These are phyloP conservation scores for Alternaria ethzedia DNA, from an alignment of 2,329 filamentous ascomycete species.

Conservation along the genomic window DNA sequence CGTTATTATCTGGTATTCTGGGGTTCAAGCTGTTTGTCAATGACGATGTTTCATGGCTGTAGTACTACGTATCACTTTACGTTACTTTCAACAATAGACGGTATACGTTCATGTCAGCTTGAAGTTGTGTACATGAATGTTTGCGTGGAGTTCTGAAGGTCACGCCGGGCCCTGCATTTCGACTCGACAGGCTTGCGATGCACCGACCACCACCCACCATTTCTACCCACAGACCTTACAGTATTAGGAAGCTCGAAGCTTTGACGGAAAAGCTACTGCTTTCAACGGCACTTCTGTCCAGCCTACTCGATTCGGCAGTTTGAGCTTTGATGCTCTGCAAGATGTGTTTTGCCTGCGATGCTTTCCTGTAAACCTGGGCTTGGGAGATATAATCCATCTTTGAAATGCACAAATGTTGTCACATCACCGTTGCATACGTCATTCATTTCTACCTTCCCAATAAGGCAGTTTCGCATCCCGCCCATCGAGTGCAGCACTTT, in stretches of 20 bases:
- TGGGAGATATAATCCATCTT: background rate
- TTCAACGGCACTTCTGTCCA: constrained; percentile 26
- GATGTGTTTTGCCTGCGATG: background rate
- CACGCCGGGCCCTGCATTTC: constrained; percentile 13
- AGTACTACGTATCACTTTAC: background rate
- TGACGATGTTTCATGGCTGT: constrained; percentile 8
- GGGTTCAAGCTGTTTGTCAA: background rate
- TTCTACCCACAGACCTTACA: constrained; percentile 16
- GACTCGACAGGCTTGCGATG: constrained; percentile 13
- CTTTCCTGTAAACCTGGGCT: background rate
- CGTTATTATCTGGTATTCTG: constrained; percentile 18
- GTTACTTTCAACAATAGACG: constrained; percentile 11
- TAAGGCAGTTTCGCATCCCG: background rate
- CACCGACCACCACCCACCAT: constrained; percentile 25
- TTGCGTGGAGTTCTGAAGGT: background rate
- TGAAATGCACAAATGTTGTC: background rate
- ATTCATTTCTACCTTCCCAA: background rate
- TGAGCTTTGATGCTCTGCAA: constrained; percentile 18
- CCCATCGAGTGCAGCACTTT: constrained; percentile 5
- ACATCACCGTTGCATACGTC: background rate
- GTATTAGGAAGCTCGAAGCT: constrained; percentile 46
- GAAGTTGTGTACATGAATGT: background rate
- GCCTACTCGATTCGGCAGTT: constrained; percentile 37
- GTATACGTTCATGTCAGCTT: background rate
- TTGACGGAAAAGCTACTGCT: constrained; percentile 35